These are phyloP conservation scores for Arachis hypogaea DNA, from an alignment of 306 rosid species.

Conservation along the genomic window DNA sequence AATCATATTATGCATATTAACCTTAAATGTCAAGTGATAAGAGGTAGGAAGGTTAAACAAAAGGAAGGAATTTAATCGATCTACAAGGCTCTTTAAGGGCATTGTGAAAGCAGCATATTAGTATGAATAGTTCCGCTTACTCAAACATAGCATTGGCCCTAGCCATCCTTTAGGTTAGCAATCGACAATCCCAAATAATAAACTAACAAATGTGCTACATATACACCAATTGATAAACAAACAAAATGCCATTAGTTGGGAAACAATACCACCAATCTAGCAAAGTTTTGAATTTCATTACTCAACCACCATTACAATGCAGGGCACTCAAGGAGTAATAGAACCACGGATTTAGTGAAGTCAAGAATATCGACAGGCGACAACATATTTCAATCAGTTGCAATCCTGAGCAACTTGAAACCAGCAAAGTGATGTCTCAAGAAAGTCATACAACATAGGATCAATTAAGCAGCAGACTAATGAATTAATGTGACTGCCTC, in stretches of 20 bases:
- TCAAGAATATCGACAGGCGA: background rate
- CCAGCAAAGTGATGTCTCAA: background rate
- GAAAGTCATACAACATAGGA: background rate
- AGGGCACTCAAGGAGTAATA: background rate
- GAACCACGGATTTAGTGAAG: background rate
- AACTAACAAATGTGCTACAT: too few relatives aligned
- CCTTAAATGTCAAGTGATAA: too few relatives aligned
- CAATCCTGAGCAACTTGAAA: constrained; percentile 4
- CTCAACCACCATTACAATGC: background rate
- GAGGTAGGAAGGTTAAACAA: background rate
- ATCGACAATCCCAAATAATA: too few relatives aligned
- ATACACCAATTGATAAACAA: background rate
- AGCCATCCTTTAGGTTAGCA: too few relatives aligned
- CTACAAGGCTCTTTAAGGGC: background rate
- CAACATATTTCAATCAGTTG: background rate
- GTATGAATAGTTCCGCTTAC: background rate
- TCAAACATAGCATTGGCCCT: background rate
- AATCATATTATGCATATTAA: too few relatives aligned
- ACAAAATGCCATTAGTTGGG: constrained; percentile 9
- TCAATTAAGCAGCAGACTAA: background rate
- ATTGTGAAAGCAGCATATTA: background rate
- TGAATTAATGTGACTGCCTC: background rate
- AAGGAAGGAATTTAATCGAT: constrained; percentile 10
- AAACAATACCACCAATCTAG: background rate
- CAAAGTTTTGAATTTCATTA: background rate